Evolutionary conservation across 2,329 filamentous ascomycete species (phyloP), one percentile per base, ranked within the genome.

Genomic region (Leptodontidium sp.): DNA sequence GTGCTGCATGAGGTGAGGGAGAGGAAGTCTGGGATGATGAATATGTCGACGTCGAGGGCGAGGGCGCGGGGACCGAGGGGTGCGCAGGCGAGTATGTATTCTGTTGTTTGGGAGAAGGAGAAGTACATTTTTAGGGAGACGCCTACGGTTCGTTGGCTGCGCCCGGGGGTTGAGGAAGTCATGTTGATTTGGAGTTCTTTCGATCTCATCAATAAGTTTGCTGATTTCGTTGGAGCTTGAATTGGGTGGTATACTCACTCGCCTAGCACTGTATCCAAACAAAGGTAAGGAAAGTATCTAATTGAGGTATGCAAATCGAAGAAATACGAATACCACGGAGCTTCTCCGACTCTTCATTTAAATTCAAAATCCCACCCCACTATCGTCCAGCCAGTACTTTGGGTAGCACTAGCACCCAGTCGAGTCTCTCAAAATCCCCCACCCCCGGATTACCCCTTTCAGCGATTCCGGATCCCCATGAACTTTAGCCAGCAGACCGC

Each of bases 121-220:
- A 94, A 94, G 85, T 94, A 94, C 88, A 93, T 92, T 77, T 94
- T 94, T 49, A 91, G 88, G 58, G 89, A 91, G 72, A 93, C 89
- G 78, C 91, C 91, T 69, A 94, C 84, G 70, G 94, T 83, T 75
- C 57, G 57, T 59, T 59, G 35, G 9, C 88, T 89, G n/a, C 47
- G 61, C 3, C 14, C 52, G 26, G 40, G n/a, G 29, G 40, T 35
- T 8, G 45, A 21, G 49, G 52, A 24, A 38, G 52, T 7, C 55
- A 66, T 66, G 4, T 43, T 38, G 21, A 12, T 29, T 24, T 12
- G 7, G 11, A 26, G 35, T 8, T 40, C 4, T 14, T n/a, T 29
- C 17, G 8, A 12, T 11, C 38, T 8, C 15, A 3, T 32, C 2
- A 49, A 14, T 64, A n/a, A 26, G 7, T 64, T 26, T 64, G 29